These are phyloP conservation scores for Chrysoporthe cubensis DNA, from an alignment of 2,329 filamentous ascomycete species.

Conservation along the genomic window DNA sequence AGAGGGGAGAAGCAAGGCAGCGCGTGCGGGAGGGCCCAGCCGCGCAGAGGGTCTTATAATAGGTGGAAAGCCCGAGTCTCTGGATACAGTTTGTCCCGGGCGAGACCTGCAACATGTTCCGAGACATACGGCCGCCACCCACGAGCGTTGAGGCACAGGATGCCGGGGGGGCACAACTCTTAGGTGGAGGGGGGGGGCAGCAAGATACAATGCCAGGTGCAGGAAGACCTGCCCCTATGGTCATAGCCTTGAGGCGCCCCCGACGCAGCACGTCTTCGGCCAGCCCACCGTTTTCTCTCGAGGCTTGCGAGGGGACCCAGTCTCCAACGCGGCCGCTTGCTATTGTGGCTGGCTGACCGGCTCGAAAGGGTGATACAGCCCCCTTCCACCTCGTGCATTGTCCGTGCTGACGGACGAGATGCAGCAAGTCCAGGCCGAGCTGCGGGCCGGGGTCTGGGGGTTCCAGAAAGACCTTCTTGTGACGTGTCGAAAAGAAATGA, in stretches of 20 bases:
- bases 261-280: neutral
- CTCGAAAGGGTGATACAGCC: neutral
- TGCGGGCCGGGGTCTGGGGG: neutral
- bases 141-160: neutral
- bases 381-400: neutral
- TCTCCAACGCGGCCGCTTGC: neutral
- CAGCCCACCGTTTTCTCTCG: neutral
- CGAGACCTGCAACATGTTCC: conserved; percentile 7
- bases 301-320: neutral
- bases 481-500: neutral
- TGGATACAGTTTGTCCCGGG: neutral
- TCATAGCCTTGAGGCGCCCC: neutral
- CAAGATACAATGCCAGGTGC: neutral
- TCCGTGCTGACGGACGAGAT: neutral
- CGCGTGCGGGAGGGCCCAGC: neutral
- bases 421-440: neutral
- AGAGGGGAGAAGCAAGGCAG: neutral
- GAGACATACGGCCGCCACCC: neutral
- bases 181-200: neutral
- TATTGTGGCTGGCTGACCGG: conserved; percentile 14
- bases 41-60: neutral
- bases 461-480: neutral
- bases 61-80: neutral
- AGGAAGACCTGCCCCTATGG: neutral
- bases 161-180: neutral